These are phyloP conservation scores for Suhomyces atakaporum DNA, from an alignment of 1,139 yeast species.

Conservation along the genomic window DNA sequence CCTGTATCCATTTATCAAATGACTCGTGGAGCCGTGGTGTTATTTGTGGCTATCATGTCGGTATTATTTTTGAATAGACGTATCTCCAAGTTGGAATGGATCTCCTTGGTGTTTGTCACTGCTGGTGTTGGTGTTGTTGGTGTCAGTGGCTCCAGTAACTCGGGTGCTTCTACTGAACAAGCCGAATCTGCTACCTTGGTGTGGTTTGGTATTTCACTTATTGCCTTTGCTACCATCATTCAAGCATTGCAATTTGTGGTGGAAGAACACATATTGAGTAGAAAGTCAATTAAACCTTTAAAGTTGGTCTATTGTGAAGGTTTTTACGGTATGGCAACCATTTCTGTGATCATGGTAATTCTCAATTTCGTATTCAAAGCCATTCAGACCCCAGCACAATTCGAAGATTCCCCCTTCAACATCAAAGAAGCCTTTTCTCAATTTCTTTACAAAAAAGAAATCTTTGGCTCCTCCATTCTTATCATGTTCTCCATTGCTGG, in stretches of 20 bases:
- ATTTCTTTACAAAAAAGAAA: constrained; percentile 41
- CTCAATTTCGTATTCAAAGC: constrained; percentile 46
- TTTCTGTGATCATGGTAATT: constrained; percentile 46
- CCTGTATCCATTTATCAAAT: constrained; percentile 87
- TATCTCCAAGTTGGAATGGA: constrained; percentile 69
- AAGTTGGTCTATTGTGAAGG: constrained; percentile 78
- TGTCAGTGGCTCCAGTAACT: constrained; percentile 53
- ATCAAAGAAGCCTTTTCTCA: constrained; percentile 52
- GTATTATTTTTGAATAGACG: constrained; percentile 59
- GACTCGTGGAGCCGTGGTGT: constrained; percentile 77
- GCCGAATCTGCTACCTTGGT: constrained; percentile 29
- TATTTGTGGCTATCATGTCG: constrained; percentile 75
- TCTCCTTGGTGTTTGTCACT: constrained; percentile 59
- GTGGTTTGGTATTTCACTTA: constrained; percentile 57
- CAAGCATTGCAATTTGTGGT: constrained; percentile 78
- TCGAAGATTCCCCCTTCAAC: constrained; percentile 57
- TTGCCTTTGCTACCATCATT: constrained; percentile 63
- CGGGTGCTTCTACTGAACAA: constrained; percentile 16
- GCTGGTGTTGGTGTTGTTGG: constrained; percentile 76
- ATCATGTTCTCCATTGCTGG: constrained; percentile 74
- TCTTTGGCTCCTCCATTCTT: constrained; percentile 56
- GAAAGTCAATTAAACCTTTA: constrained; percentile 59
- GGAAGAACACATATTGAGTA: constrained; percentile 67
- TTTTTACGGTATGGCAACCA: constrained; percentile 56
- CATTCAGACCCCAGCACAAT: constrained; percentile 30